A percentile compares a stretch with the other conserved stretches of the same genome.
Conservation (phyloP, 192 early-diverging fungal genomes). For the Coemansia aciculifera region DNA sequence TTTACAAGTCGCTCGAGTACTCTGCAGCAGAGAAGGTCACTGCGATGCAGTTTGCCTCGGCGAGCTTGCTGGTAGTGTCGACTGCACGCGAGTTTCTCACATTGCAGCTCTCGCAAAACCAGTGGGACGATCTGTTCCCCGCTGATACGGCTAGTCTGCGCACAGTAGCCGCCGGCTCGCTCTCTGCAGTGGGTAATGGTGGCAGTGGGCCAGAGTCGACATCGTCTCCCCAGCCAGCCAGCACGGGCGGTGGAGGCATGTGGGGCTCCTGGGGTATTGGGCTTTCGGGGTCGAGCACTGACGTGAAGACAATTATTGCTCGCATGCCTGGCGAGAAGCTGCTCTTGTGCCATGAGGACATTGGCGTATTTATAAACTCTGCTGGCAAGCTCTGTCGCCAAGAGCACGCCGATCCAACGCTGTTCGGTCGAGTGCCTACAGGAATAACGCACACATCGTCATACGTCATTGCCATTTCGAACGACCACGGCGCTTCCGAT, state of each 20-base stretch:
- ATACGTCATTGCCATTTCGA: conserved; percentile 41
- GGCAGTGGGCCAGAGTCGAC: conserved; percentile 9
- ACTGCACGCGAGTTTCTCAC: conserved; percentile 53
- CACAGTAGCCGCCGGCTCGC: conserved; percentile 36
- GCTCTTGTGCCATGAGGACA: conserved; percentile 50
- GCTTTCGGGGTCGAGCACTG: conserved; percentile 31
- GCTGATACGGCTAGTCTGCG: conserved; percentile 50
- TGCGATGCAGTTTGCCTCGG: conserved; percentile 76
- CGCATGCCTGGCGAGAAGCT: conserved; percentile 55
- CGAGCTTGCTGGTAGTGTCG: conserved; percentile 59
- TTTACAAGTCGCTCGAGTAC: conserved; percentile 69
- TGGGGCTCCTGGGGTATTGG: conserved; percentile 54
- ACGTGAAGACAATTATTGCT: conserved; percentile 40
- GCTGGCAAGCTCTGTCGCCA: conserved; percentile 52
- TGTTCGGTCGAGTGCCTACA: conserved; percentile 36
- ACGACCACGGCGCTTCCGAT: conserved; percentile 3
- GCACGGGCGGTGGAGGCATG: conserved; percentile 31
- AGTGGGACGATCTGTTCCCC: conserved; percentile 54
- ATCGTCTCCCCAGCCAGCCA: conserved; percentile 10
- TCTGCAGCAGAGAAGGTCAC: conserved; percentile 68
- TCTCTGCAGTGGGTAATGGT: neutral
- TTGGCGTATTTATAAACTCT: conserved; percentile 51
- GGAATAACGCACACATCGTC: conserved; percentile 53
- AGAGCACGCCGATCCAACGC: conserved; percentile 44
- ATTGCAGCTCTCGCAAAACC: conserved; percentile 49